Conservation (phyloP, 1,284 basidiomycete genomes). For the Pyrrhoderma lamaoense region DNA sequence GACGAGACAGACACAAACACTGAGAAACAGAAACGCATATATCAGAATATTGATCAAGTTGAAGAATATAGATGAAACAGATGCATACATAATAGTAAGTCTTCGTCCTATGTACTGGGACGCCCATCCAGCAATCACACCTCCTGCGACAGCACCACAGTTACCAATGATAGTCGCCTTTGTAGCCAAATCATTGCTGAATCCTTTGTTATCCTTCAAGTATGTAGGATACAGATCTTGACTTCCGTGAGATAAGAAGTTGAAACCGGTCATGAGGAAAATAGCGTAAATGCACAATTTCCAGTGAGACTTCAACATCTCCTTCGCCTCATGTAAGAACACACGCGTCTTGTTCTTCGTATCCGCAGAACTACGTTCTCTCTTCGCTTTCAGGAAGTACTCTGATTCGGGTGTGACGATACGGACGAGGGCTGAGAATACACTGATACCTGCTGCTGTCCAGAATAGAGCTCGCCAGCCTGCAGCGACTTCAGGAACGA, state of each 20-base stretch:
- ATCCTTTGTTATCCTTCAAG: slow-evolving; percentile 54
- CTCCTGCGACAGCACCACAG: slow-evolving; percentile 76
- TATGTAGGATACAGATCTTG: slow-evolving; percentile 84
- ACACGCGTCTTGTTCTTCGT: slow-evolving; percentile 53
- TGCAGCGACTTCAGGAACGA: slow-evolving; percentile 46
- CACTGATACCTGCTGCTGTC: slow-evolving; percentile 63
- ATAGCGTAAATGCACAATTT: slow-evolving; percentile 78
- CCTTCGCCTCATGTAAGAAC: slow-evolving; percentile 65
- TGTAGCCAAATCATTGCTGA: slow-evolving; percentile 55
- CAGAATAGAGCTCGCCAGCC: slow-evolving; percentile 65
- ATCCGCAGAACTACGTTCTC: slow-evolving; percentile 33
- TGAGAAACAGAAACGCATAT: not conserved
- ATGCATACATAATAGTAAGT: slow-evolving; percentile 64
- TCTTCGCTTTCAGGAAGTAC: slow-evolving; percentile 61
- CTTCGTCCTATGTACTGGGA: slow-evolving; percentile 87
- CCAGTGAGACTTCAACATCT: slow-evolving; percentile 85
- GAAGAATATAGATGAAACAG: slow-evolving; percentile 23
- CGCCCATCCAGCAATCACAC: slow-evolving; percentile 66
- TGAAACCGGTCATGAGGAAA: slow-evolving; percentile 80
- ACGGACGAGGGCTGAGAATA: slow-evolving; percentile 70
- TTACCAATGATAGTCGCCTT: slow-evolving; percentile 90
- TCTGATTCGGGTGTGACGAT: slow-evolving; percentile 74
- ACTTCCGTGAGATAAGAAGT: slow-evolving; percentile 87
- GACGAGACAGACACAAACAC: slow-evolving; percentile 46
- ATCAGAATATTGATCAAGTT: slow-evolving; percentile 15